Base-by-base conservation (phyloP, 2,329 filamentous ascomycete genomes). In the Corinectria fuckeliana region DNA sequence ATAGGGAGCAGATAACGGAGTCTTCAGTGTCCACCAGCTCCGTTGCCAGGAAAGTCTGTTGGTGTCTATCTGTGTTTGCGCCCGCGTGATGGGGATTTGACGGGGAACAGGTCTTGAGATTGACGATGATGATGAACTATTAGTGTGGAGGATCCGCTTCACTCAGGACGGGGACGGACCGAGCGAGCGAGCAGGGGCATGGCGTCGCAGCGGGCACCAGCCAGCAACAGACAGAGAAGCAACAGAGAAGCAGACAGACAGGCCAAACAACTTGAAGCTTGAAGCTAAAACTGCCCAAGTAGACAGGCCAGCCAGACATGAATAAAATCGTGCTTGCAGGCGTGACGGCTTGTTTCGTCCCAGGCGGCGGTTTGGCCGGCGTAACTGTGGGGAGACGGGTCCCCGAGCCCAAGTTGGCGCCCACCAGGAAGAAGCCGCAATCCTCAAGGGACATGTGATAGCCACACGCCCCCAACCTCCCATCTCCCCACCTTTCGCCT, bases 301-400 rank as follows among this genome's bases (percentile, higher is more conserved):
- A 20, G 28, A 23, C 38, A 25, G 30, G 36, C 45, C 38, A 25
- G 30, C 26, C 45, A 54, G 57, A 50, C 58, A 51, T 34, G 58
- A 58, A 50, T 47, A 57, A 50, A 42, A 60, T 62, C 54, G 58
- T 47, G 41, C 45, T 47, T 56, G 60, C 51, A 50, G 47, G 47
- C 45, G 50, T 60, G 58, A 61, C 59, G 58, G 60, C 23, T 70
- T 76, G 76, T 74, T 75, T 75, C 74, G 74, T 73, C 75, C 70
- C 69, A 75, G 72, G 76, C 82, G 82, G 82, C 82, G 80, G 74
- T 82, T 81, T 84, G 74, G 76, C 81, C 82, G 82, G 82, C 81
- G 75, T 79, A 84, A 85, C 83, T 82, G 82, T 85, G 82, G 82
- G 78, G 80, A 63, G 60, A 50, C 56, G 41, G 50, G 57, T 26